Conservation (phyloP, 306 rosid species). For the Sindora glabra region DNA sequence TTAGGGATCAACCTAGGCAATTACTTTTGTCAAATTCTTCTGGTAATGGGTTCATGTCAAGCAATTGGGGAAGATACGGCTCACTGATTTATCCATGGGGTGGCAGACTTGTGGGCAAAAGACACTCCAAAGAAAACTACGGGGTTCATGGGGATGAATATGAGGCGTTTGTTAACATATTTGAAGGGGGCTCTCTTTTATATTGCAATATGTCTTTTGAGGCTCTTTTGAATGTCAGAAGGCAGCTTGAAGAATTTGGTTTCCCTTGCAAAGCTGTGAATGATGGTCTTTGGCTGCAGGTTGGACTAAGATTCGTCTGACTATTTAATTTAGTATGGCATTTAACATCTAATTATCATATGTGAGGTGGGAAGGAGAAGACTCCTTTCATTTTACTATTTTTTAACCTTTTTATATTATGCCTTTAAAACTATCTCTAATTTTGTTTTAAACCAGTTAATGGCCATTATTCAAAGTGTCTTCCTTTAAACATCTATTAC, state of each 20-base stretch:
- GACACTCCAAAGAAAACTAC: conserved; percentile 58
- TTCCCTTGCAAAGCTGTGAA: conserved; percentile 99
- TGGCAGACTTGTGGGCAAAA: conserved; percentile 71
- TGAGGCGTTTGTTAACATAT: conserved; percentile 71
- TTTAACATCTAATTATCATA: background rate
- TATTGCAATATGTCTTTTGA: conserved; percentile 95
- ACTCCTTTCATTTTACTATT: background rate
- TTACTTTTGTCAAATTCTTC: conserved; percentile 57
- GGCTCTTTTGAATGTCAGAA: conserved; percentile 83
- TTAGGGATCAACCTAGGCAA: conserved; percentile 60
- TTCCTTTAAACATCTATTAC: background rate
- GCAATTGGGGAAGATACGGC: conserved; percentile 83
- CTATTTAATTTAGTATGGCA: background rate
- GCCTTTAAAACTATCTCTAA: background rate
- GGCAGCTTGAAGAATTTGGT: conserved; percentile 83
- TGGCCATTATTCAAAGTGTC: background rate
- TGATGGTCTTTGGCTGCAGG: conserved; percentile 98
- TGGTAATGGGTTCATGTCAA: conserved; percentile 45
- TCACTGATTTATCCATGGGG: conserved; percentile 76
- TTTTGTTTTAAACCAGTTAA: background rate
- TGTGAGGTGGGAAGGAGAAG: background rate
- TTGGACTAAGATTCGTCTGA: conserved; percentile 16
- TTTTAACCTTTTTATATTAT: too few relatives aligned
- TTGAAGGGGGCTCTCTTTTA: conserved; percentile 92
- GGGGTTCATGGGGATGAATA: conserved; percentile 66